These are phyloP conservation scores for Plasmodium ovale DNA, from an alignment of 169 alveolate genomes.

Conservation along the genomic window DNA sequence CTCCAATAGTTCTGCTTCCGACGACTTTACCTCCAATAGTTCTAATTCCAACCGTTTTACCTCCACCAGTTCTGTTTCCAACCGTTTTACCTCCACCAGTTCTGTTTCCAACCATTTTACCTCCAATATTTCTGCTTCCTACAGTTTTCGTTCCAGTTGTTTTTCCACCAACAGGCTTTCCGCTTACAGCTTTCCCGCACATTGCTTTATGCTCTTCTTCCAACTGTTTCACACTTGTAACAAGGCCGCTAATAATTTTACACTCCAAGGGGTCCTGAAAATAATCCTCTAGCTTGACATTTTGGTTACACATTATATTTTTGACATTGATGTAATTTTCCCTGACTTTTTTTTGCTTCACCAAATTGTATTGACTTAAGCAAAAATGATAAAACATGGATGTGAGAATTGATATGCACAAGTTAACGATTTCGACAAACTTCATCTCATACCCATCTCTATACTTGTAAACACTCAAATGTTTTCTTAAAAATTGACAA, in stretches of 20 bases:
- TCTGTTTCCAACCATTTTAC: neutral
- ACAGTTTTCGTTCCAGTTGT: too few relatives aligned
- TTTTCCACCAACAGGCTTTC: too few relatives aligned
- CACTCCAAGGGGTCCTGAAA: slow-evolving; percentile 14
- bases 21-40: too few relatives aligned
- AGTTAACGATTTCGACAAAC: slow-evolving; percentile 26
- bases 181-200: too few relatives aligned
- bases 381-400: slow-evolving; percentile 64
- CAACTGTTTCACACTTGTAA: slow-evolving; percentile 32
- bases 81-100: neutral
- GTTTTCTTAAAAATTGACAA: slow-evolving; percentile 37
- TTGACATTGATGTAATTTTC: slow-evolving; percentile 60
- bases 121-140: neutral
- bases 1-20: too few relatives aligned
- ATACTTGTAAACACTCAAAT: slow-evolving; percentile 19
- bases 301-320: slow-evolving; percentile 17
- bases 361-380: slow-evolving; percentile 45
- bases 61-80: neutral
- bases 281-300: neutral
- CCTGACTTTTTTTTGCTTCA: slow-evolving; percentile 51
- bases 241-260: slow-evolving; percentile 35
- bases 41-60: neutral
- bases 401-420: slow-evolving; percentile 29
- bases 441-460: slow-evolving; percentile 11
- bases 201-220: slow-evolving; percentile 36